Evolutionary conservation across 768 basidiomycete species (phyloP).

Genomic region (Fistulinella prunicolor): DNA sequence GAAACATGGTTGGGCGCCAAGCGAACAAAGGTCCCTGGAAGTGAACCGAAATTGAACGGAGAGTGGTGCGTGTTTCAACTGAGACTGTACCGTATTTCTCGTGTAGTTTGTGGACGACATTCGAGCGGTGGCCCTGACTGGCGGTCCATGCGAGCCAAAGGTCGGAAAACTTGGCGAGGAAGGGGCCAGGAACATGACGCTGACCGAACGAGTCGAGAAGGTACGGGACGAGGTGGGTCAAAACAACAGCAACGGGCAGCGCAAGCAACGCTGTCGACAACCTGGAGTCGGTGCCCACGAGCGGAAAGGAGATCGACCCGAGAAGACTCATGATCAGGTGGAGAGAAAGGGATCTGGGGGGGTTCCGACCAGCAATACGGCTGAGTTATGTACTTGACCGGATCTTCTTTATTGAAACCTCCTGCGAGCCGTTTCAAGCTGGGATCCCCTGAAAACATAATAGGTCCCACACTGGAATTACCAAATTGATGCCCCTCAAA

Average conservation of each 20-base stretch:
- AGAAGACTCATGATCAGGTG: conserved; percentile 16
- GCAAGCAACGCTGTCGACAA: conserved; percentile 7
- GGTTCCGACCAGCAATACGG: background rate
- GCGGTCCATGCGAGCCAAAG: conserved; percentile 67
- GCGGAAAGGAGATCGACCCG: conserved; percentile 7
- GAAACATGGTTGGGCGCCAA: conserved; percentile 77
- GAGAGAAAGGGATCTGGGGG: conserved; percentile 3
- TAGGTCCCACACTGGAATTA: too few relatives aligned
- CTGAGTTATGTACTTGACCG: background rate
- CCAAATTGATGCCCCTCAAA: too few relatives aligned
- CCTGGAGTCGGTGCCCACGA: background rate
- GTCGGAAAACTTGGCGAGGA: conserved; percentile 68
- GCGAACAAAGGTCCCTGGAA: conserved; percentile 60
- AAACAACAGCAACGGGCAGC: conserved; percentile 16
- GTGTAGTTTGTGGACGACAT: conserved; percentile 71
- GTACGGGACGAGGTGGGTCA: conserved; percentile 44
- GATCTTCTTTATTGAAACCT: conserved; percentile 4
- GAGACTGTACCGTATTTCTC: conserved; percentile 59
- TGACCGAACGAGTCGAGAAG: conserved; percentile 58
- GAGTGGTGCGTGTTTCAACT: background rate
- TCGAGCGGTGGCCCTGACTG: conserved; percentile 71
- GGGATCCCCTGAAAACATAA: background rate
- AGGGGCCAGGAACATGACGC: conserved; percentile 63
- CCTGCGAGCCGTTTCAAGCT: background rate
- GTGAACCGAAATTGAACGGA: background rate